Percentiles rank a stretch among this genome's conserved stretches.
phyloP scores from a whole-genome alignment of 306 rosid genomes.

The Astragalus membranaceus region DNA sequence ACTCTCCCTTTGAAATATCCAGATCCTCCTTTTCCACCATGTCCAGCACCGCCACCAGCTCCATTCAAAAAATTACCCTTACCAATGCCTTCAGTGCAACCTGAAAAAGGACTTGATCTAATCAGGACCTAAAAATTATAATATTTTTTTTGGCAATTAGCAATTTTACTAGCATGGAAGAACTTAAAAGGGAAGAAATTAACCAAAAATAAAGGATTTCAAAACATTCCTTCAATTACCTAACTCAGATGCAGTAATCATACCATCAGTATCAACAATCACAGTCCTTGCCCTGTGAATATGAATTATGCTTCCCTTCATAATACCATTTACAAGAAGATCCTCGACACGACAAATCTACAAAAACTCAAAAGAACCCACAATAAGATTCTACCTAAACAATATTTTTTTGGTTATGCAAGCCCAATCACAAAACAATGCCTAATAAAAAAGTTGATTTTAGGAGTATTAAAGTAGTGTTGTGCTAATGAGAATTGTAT shows the following conservation, averaged over 20 bases:
- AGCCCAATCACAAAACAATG: constrained; percentile 3
- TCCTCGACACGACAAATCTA: constrained; percentile 99
- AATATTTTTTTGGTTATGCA: background rate
- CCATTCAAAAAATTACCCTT: constrained; percentile 94
- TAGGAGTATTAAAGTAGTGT: background rate
- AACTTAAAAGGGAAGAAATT: constrained; percentile 20
- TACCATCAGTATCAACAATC: constrained; percentile 59
- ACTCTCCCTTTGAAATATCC: constrained; percentile 77
- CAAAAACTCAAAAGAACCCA: constrained; percentile 25
- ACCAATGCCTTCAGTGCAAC: constrained; percentile 91
- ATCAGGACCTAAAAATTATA: constrained; percentile 27
- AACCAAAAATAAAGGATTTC: background rate
- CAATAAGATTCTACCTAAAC: constrained; percentile 9
- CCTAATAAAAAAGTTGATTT: background rate
- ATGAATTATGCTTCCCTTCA: constrained; percentile 92
- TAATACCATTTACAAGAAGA: constrained; percentile 76
- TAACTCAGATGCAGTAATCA: constrained; percentile 70
- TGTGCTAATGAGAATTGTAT: background rate
- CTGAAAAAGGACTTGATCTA: constrained; percentile 43
- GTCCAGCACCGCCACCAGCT: constrained; percentile 99
- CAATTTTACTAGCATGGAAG: constrained; percentile 2
- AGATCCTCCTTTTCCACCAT: constrained; percentile 98
- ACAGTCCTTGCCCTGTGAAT: constrained; percentile 97
- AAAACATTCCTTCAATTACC: constrained; percentile 39
- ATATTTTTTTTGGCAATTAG: background rate